Evolutionary conservation across 1,284 basidiomycete species (phyloP).

Genomic region (Microbotryum violaceum): DNA sequence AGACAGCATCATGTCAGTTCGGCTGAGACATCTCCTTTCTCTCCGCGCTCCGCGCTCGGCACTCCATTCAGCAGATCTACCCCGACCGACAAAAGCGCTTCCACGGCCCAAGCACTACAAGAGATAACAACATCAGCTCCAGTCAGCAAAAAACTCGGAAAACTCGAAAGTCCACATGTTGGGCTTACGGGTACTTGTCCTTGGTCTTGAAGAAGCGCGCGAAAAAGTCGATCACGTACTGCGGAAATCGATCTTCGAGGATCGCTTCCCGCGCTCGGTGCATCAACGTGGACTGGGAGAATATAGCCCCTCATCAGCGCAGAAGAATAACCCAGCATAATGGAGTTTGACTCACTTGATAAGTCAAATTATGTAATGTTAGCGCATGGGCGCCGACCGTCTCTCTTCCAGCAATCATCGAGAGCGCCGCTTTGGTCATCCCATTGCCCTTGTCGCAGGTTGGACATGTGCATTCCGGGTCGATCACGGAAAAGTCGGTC

Average conservation of each 20-base stretch:
- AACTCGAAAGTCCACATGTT: neutral
- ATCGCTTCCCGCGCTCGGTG: slow-evolving; percentile 68
- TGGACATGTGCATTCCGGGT: slow-evolving; percentile 66
- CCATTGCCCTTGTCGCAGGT: slow-evolving; percentile 56
- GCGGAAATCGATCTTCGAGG: slow-evolving; percentile 61
- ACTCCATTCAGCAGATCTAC: slow-evolving; percentile 24
- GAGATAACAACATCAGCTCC: neutral
- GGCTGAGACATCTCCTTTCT: neutral
- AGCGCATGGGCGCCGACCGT: slow-evolving; percentile 62
- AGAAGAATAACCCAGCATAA: neutral
- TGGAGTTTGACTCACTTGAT: slow-evolving; percentile 3
- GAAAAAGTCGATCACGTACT: slow-evolving; percentile 65
- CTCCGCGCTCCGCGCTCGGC: neutral
- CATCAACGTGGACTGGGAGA: slow-evolving; percentile 49
- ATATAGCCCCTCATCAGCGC: neutral
- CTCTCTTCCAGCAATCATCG: slow-evolving; percentile 63
- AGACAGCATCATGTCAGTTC: neutral
- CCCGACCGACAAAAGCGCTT: slow-evolving; percentile 27
- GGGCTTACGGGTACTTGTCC: slow-evolving; percentile 26
- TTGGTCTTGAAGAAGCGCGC: slow-evolving; percentile 49
- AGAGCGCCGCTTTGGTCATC: slow-evolving; percentile 58
- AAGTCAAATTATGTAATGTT: slow-evolving; percentile 30
- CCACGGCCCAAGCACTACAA: slow-evolving; percentile 28
- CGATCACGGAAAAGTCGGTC: slow-evolving; percentile 60
- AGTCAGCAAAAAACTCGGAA: neutral